Percentiles rank a stretch among this genome's conserved stretches.
phyloP scores from a whole-genome alignment of 2,329 filamentous ascomycete species.

The Aureobasidium sp. region DNA sequence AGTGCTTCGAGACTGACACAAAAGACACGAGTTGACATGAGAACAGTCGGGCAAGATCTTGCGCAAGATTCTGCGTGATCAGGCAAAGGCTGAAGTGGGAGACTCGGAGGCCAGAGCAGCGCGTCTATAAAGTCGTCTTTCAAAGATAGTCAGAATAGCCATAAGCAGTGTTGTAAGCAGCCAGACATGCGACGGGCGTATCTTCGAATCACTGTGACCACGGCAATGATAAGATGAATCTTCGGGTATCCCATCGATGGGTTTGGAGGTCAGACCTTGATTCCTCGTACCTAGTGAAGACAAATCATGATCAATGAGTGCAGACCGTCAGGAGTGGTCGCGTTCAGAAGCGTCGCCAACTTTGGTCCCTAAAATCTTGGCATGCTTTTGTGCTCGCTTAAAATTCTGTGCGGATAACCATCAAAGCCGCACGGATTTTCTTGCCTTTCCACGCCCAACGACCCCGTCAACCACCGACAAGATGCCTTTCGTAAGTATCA shows the following conservation, averaged over 20 bases:
- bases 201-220: neutral
- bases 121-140: conserved; percentile 18
- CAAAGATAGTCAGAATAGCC: neutral
- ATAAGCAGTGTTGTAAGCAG: neutral
- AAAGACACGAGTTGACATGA: neutral
- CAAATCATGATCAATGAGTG: too few species aligned
- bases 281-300: too few species aligned
- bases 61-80: conserved; percentile 51
- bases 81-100: conserved; percentile 46
- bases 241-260: too few species aligned
- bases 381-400: conserved; percentile 5
- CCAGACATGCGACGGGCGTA: neutral
- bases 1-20: conserved; percentile 15
- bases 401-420: conserved; percentile 2
- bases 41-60: conserved; percentile 57
- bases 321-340: neutral
- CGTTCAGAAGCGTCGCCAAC: neutral
- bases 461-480: conserved; percentile 21
- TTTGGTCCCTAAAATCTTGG: neutral
- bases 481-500: conserved; percentile 42
- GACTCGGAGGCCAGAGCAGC: conserved; percentile 20
- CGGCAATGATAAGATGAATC: neutral
- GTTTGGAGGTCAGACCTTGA: too few species aligned
- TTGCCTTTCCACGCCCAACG: conserved; percentile 4
- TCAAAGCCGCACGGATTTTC: neutral